Evolutionary conservation across 768 basidiomycete species (phyloP).

Genomic region (Suillus clintonianus): DNA sequence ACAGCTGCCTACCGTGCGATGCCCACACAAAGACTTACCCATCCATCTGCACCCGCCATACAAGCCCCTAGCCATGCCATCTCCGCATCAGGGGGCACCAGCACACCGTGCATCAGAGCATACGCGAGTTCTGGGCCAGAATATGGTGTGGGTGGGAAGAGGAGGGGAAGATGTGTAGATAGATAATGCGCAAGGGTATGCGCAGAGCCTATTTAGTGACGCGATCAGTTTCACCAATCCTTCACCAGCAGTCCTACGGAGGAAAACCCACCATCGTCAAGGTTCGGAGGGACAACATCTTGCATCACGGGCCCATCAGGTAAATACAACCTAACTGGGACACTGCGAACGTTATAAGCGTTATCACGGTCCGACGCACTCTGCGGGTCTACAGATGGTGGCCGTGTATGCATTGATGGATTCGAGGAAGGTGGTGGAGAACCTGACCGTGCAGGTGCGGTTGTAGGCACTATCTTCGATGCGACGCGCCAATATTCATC

Average conservation of each 20-base stretch:
- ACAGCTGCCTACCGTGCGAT: conserved; percentile 33
- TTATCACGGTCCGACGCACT: conserved; percentile 69
- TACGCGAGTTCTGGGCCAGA: conserved; percentile 60
- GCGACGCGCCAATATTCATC: conserved; percentile 95
- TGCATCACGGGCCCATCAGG: conserved; percentile 90
- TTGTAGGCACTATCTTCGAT: conserved; percentile 88
- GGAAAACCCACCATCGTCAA: conserved; percentile 68
- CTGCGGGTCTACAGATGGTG: conserved; percentile 62
- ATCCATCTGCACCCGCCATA: conserved; percentile 91
- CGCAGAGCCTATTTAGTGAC: conserved; percentile 54
- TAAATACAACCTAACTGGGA: conserved; percentile 88
- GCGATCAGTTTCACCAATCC: neutral
- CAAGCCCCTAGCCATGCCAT: conserved; percentile 94
- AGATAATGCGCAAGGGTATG: conserved; percentile 73
- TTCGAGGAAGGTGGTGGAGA: conserved; percentile 55
- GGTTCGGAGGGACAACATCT: conserved; percentile 79
- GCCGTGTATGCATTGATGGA: conserved; percentile 64
- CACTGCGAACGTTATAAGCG: conserved; percentile 82
- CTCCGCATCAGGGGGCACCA: conserved; percentile 81
- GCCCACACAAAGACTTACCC: conserved; percentile 88
- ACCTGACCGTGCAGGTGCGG: conserved; percentile 57
- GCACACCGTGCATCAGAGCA: conserved; percentile 83
- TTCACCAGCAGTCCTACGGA: neutral
- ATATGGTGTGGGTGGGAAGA: conserved; percentile 64
- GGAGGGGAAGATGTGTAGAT: conserved; percentile 71